Evolutionary conservation across 2,329 filamentous ascomycete species (phyloP).

Genomic region (Fusarium compactum): DNA sequence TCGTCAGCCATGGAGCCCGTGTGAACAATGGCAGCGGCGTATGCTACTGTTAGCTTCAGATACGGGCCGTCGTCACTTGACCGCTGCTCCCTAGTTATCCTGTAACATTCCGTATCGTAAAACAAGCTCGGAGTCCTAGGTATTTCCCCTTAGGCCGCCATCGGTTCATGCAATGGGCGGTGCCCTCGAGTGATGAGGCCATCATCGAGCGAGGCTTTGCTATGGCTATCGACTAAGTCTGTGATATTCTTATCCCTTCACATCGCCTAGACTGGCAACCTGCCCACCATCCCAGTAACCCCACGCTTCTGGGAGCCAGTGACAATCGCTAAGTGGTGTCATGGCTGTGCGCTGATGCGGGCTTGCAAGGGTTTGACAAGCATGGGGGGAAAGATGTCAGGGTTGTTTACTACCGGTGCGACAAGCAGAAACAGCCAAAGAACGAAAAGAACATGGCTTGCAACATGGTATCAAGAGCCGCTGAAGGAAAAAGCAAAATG

Average conservation of each 20-base stretch:
- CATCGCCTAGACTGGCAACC: conserved; percentile 32
- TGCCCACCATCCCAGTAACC: conserved; percentile 44
- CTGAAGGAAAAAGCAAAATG: conserved; percentile 35
- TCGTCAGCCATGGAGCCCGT: conserved; percentile 40
- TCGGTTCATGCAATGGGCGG: conserved; percentile 41
- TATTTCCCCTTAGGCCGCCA: conserved; percentile 38
- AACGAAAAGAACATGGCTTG: conserved; percentile 28
- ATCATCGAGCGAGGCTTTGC: conserved; percentile 39
- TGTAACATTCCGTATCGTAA: conserved; percentile 24
- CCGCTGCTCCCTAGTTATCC: conserved; percentile 38
- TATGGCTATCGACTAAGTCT: conserved; percentile 19
- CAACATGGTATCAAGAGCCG: conserved; percentile 14
- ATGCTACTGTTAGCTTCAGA: conserved; percentile 39
- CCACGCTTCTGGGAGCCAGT: conserved; percentile 44
- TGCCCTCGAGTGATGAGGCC: conserved; percentile 44
- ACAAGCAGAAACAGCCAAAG: conserved; percentile 32
- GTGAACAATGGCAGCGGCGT: conserved; percentile 30
- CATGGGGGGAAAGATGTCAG: conserved; percentile 6
- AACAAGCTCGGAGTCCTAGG: conserved; percentile 17
- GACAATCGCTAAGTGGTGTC: conserved; percentile 38
- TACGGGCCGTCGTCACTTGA: conserved; percentile 46
- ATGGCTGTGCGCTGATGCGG: conserved; percentile 39
- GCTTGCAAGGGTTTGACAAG: conserved; percentile 25
- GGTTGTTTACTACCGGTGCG: conserved; percentile 33
- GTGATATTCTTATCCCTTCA: conserved; percentile 39